Base-by-base conservation (phyloP, 2,329 filamentous ascomycete genomes). In the Didymella arachidicola region DNA sequence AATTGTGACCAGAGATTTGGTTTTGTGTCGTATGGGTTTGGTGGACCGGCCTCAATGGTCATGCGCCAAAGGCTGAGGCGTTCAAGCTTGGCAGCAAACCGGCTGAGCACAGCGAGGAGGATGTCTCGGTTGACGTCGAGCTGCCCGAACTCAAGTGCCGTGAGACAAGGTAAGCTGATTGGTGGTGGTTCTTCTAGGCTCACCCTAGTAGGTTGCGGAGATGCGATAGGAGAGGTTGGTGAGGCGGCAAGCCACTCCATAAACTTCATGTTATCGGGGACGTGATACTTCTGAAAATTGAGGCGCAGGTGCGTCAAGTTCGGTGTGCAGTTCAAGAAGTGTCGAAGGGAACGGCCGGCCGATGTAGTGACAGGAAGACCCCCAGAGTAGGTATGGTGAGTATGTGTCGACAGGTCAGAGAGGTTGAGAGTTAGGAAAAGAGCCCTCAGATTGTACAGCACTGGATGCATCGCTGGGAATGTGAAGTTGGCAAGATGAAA, bases 251-350 rank as follows among this genome's bases (percentile, higher is more conserved):
- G 12, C 65, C 68, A 70, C 22, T 64, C 27, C 2, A 85, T 55
- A 11, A 84, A 62, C 1, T 69, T 63, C 16, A 51, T 55, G 11
- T 67, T 64, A 0, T 69, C 62, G 2, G 69, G 53, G 3, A 65
- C 53, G 4, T 54, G 18, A 4, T 52, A 49, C 41, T 63, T 67
- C 25, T 62, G 59, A 29, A 84, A 82, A 63, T 87, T 87, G 42
- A 87, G 67, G 2, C 86, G 80, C 5, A 88, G 75, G 63, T 85
- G 81, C 29, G 78, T 77, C 6, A 88, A 59, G 18, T 82, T 82
- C 3, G 72, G 59, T 1, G 78, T 69, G 27, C 70, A 70, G 1
- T 68, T 66, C 5, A 86, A 70, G 47, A 85, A 84, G 16, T 62
- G 60, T 50, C 54, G 71, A 57, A 61, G 64, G 34, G 71, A 69